These are phyloP conservation scores for Didymella pinodella DNA, from an alignment of 2,329 filamentous ascomycete species.

Conservation along the genomic window DNA sequence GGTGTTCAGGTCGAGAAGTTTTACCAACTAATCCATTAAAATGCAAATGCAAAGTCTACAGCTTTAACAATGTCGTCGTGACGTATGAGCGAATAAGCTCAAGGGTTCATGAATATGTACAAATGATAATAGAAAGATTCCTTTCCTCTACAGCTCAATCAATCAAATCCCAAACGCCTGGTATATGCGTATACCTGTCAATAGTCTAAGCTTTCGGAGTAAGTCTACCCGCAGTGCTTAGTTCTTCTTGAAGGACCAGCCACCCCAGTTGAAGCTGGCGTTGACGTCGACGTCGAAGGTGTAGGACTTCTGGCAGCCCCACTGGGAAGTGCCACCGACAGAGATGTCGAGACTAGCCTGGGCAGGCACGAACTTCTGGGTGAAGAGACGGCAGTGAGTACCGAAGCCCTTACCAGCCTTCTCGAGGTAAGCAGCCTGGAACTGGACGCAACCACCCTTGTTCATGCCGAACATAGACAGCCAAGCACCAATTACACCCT, in stretches of 20 bases:
- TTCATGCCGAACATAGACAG: slow-evolving; percentile 30
- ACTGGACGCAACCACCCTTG: slow-evolving; percentile 36
- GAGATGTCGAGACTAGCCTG: slow-evolving; percentile 34
- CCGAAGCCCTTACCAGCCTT: slow-evolving; percentile 34
- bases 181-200: slow-evolving; percentile 7
- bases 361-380: slow-evolving; percentile 29
- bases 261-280: slow-evolving; percentile 34
- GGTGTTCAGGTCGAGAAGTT: not conserved
- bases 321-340: slow-evolving; percentile 17
- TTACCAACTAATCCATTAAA: slow-evolving; percentile 12
- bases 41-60: slow-evolving; percentile 2
- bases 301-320: slow-evolving; percentile 38
- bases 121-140: slow-evolving; percentile 15
- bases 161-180: slow-evolving; percentile 13
- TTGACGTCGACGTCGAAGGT: slow-evolving; percentile 34
- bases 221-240: slow-evolving; percentile 8
- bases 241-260: slow-evolving; percentile 20
- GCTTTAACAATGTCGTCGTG: slow-evolving; percentile 15
- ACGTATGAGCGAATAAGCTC: slow-evolving; percentile 18
- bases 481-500: slow-evolving; percentile 24
- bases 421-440: slow-evolving; percentile 37
- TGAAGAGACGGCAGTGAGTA: slow-evolving; percentile 41
- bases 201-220: slow-evolving; percentile 1
- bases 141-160: not conserved
- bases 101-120: slow-evolving; percentile 22